Evolutionary conservation across 2,329 filamentous ascomycete genomes (phyloP).

Genomic region (Botrytis medusae): DNA sequence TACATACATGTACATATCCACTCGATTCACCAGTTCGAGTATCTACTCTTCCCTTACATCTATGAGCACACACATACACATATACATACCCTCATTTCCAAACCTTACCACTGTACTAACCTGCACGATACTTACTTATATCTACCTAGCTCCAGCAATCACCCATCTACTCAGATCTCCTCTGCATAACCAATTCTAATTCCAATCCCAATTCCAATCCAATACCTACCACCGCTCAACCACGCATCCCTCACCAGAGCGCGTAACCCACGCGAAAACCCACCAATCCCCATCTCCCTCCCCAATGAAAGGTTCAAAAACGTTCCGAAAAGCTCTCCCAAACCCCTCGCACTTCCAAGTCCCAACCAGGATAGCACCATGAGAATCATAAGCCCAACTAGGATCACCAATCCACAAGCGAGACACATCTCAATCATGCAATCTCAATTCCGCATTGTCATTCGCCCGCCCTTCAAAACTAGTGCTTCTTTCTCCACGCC

Average conservation of each 20-base stretch:
- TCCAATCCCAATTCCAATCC: not conserved
- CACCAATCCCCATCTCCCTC: not conserved
- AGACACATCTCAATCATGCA: constrained; percentile 12
- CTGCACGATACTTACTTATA: not conserved
- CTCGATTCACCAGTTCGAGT: not conserved
- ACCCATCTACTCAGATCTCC: not conserved
- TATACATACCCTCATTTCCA: not conserved
- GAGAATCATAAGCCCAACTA: not conserved
- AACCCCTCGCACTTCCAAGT: not conserved
- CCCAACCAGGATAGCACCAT: not conserved
- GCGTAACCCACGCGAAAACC: not conserved
- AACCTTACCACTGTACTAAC: not conserved
- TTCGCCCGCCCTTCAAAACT: not conserved
- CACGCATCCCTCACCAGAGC: not conserved
- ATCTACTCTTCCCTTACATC: not conserved
- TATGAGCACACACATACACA: not conserved
- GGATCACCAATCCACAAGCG: not conserved
- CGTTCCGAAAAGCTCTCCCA: not conserved
- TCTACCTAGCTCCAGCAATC: not conserved
- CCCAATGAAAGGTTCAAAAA: not conserved
- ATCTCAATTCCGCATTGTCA: not conserved
- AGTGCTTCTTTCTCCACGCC: not conserved
- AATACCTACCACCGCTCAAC: not conserved
- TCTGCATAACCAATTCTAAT: not conserved
- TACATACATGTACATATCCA: not conserved